phyloP scores from a whole-genome alignment of 2,329 filamentous ascomycete species.

The Diaporthe eres region DNA sequence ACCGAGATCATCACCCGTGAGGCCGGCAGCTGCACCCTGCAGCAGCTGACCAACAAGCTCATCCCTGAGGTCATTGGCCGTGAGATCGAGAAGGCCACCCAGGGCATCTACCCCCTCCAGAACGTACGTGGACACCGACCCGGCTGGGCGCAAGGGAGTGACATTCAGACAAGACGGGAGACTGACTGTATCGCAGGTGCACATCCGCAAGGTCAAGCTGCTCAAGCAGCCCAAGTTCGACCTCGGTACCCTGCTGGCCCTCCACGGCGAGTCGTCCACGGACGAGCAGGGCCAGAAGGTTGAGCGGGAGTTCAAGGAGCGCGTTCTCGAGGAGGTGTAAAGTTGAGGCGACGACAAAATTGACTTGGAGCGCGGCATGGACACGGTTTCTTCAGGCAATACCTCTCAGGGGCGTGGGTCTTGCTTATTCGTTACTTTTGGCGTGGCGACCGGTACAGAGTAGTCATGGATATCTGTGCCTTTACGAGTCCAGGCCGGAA shows the following conservation, averaged over 20 bases:
- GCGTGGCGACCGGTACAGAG: slow-evolving; percentile 57
- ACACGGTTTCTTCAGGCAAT: slow-evolving; percentile 54
- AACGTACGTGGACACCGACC: slow-evolving; percentile 75
- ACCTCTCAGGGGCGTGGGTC: slow-evolving; percentile 62
- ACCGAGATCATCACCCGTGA: slow-evolving; percentile 98
- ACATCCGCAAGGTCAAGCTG: slow-evolving; percentile 99
- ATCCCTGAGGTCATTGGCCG: slow-evolving; percentile 99
- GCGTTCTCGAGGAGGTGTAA: slow-evolving; percentile 94
- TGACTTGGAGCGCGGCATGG: slow-evolving; percentile 54
- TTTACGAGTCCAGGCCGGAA: slow-evolving; percentile 53
- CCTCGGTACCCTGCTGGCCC: slow-evolving; percentile 92
- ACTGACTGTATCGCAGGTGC: slow-evolving; percentile 74
- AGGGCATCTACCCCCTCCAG: slow-evolving; percentile 99
- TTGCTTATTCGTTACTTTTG: slow-evolving; percentile 64
- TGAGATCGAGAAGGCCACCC: slow-evolving; percentile 99
- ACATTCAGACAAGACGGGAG: not conserved
- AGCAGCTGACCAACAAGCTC: slow-evolving; percentile 97
- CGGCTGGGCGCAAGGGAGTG: not conserved
- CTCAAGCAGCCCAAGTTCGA: slow-evolving; percentile 99
- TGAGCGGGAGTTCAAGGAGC: slow-evolving; percentile 99
- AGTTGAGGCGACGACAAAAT: slow-evolving; percentile 56
- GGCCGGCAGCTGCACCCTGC: slow-evolving; percentile 92
- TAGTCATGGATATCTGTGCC: slow-evolving; percentile 53
- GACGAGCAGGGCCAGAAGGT: slow-evolving; percentile 99
- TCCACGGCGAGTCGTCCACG: slow-evolving; percentile 96